These are phyloP conservation scores for Clonostachys rhizophaga DNA, from an alignment of 2,329 filamentous ascomycete genomes.

Conservation along the genomic window DNA sequence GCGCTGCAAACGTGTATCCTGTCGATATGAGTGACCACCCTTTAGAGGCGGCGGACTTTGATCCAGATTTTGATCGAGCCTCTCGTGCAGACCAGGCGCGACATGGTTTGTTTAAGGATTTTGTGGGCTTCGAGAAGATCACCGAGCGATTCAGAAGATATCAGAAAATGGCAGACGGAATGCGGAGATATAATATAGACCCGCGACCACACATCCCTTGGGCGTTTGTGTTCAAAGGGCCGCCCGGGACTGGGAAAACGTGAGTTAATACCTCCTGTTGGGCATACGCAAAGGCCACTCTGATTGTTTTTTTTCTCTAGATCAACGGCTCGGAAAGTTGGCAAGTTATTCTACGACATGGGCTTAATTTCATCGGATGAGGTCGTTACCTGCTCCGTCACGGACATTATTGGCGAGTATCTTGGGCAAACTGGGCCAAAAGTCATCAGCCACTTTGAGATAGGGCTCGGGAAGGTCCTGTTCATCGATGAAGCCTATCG, in stretches of 20 bases:
- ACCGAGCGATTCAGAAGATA: not conserved
- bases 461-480: constrained; percentile 60
- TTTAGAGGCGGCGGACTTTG: not conserved
- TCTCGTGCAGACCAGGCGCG: not conserved
- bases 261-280: not conserved
- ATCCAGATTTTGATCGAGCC: not conserved
- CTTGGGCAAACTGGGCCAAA: constrained; percentile 67
- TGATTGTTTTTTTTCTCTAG: not conserved
- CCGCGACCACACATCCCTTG: not conserved
- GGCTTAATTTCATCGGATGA: constrained; percentile 58
- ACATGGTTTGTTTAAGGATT: not conserved
- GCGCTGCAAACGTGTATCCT: constrained; percentile 13
- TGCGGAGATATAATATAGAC: not conserved
- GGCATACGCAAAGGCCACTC: not conserved
- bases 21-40: not conserved
- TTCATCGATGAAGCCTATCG: constrained; percentile 71
- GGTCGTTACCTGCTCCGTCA: constrained; percentile 62
- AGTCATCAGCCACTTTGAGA: constrained; percentile 53
- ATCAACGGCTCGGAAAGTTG: constrained; percentile 62
- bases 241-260: not conserved
- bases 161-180: not conserved
- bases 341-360: constrained; percentile 70
- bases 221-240: not conserved
- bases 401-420: constrained; percentile 64
- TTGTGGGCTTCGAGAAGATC: not conserved